Percentiles rank a stretch among this genome's conserved stretches.
These are phyloP conservation scores for Chloris gayana DNA, from an alignment of 176 grass and related monocot species.

Conservation along the genomic window DNA sequence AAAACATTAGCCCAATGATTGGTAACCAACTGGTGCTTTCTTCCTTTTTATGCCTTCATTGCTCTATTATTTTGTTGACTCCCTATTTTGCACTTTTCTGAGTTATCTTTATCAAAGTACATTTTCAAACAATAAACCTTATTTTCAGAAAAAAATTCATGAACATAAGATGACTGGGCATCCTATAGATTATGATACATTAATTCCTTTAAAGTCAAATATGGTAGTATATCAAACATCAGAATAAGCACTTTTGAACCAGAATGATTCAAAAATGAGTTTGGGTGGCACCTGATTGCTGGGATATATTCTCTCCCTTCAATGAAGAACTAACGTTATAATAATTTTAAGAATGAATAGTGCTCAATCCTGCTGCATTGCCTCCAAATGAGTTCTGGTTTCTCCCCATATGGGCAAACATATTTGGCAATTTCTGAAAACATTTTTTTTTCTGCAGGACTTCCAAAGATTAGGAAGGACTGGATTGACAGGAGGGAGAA, in stretches of 20 bases:
- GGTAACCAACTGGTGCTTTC: conserved; percentile 52
- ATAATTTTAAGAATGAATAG: background rate
- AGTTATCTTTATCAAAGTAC: background rate
- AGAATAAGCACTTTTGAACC: background rate
- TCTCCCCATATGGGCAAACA: background rate
- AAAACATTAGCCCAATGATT: conserved; percentile 75
- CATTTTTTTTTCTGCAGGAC: conserved; percentile 52
- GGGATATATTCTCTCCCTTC: no score
- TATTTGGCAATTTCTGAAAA: conserved; percentile 4
- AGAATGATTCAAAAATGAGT: background rate
- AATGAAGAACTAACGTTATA: background rate
- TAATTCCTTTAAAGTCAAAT: background rate
- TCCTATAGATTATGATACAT: background rate
- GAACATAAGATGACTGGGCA: background rate
- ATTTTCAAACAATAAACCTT: background rate
- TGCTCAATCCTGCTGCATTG: background rate
- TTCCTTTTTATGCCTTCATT: conserved; percentile 26
- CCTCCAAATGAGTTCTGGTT: background rate
- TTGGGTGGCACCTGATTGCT: no score
- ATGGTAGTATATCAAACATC: background rate
- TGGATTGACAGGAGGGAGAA: conserved; percentile 90
- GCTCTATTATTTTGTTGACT: background rate
- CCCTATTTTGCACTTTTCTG: background rate
- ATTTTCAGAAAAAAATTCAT: background rate
- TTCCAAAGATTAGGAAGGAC: conserved; percentile 94